These are phyloP conservation scores for Phlebiopsis flavidoalba DNA, from an alignment of 768 basidiomycete species.

Conservation along the genomic window DNA sequence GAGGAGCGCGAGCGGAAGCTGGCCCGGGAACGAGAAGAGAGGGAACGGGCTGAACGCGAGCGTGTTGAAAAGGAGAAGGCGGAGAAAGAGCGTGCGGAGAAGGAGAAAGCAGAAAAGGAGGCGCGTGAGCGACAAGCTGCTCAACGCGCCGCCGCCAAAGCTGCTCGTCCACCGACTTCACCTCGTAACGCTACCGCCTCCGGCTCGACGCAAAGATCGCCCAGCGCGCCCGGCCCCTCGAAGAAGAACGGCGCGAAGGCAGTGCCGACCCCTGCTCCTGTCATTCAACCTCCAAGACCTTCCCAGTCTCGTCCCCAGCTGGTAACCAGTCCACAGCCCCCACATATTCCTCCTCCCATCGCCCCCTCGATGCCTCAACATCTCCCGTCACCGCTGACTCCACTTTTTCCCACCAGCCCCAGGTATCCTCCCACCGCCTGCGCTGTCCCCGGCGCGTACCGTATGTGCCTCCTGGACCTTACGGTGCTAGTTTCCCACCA, in stretches of 20 bases:
- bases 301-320: conserved; percentile 30
- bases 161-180: conserved; percentile 44
- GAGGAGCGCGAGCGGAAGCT: conserved; percentile 65
- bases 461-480: conserved; percentile 41
- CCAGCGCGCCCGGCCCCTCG: conserved; percentile 38
- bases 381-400: conserved; percentile 35
- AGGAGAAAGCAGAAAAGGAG: conserved; percentile 27
- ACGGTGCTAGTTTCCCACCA: conserved; percentile 44
- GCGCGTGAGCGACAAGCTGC: conserved; percentile 25
- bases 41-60: conserved; percentile 25
- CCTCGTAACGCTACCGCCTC: conserved; percentile 45
- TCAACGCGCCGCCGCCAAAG: conserved; percentile 43
- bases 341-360: conserved; percentile 46
- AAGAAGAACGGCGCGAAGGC: conserved; percentile 64
- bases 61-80: conserved; percentile 26
- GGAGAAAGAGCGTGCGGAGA: conserved; percentile 21
- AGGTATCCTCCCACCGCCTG: conserved; percentile 35
- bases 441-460: conserved; percentile 54
- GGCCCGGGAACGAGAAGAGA: conserved; percentile 50
- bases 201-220: conserved; percentile 42
- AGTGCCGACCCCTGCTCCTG: conserved; percentile 19
- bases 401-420: conserved; percentile 44
- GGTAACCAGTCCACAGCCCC: conserved; percentile 38
- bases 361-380: conserved; percentile 42
- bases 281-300: conserved; percentile 30